A percentile compares a stretch with the other conserved stretches of the same genome.
These are phyloP conservation scores for Porogramme epimiltina DNA, from an alignment of 1,284 basidiomycete genomes.

Conservation along the genomic window DNA sequence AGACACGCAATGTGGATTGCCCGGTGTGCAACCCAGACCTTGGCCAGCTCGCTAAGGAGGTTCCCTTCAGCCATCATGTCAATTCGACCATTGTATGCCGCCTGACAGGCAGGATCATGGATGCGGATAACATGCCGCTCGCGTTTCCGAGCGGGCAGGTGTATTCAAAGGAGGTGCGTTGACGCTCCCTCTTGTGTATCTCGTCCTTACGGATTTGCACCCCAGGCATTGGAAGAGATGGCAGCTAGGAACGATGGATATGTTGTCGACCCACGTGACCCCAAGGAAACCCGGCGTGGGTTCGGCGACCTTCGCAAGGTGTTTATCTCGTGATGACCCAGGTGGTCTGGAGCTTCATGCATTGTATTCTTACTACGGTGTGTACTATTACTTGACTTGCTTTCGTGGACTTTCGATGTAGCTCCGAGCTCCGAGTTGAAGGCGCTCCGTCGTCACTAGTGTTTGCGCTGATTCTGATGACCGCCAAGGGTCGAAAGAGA, in stretches of 20 bases:
- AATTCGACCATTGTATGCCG: slow-evolving; percentile 95
- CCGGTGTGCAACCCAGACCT: slow-evolving; percentile 87
- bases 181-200: neutral
- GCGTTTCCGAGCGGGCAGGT: slow-evolving; percentile 92
- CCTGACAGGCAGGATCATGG: slow-evolving; percentile 91
- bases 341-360: neutral
- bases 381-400: neutral
- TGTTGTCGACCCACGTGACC: slow-evolving; percentile 79
- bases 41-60: slow-evolving; percentile 78
- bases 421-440: too few species aligned
- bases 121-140: slow-evolving; percentile 90
- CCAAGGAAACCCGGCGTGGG: slow-evolving; percentile 58
- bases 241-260: slow-evolving; percentile 72
- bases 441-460: too few species aligned
- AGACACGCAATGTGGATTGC: slow-evolving; percentile 82
- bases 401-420: too few species aligned
- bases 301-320: slow-evolving; percentile 81
- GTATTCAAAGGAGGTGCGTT: slow-evolving; percentile 84
- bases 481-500: too few species aligned
- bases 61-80: slow-evolving; percentile 91
- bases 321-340: slow-evolving; percentile 69
- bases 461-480: too few species aligned
- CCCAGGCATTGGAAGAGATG: slow-evolving; percentile 82
- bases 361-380: slow-evolving; percentile 1
- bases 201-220: neutral